These are phyloP conservation scores for Arthrobotrys iridis DNA, from an alignment of 2,329 filamentous ascomycete species.

Conservation along the genomic window DNA sequence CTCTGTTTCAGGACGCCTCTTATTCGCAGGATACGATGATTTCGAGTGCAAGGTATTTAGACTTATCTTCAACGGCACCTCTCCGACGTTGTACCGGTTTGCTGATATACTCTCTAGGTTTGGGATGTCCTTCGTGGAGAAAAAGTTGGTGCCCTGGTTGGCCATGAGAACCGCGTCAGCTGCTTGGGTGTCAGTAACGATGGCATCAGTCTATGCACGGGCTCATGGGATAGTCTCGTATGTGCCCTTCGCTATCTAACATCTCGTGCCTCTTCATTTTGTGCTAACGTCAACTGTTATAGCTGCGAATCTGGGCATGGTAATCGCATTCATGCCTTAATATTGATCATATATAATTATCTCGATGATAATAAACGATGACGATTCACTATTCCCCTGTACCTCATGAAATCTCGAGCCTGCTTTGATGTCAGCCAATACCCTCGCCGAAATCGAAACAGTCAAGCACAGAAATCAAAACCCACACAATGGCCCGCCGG, in stretches of 20 bases:
- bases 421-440: conserved; percentile 17
- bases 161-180: conserved; percentile 98
- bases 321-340: conserved; percentile 60
- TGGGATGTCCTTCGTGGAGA: conserved; percentile 98
- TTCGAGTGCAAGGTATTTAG: conserved; percentile 96
- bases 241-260: conserved; percentile 64
- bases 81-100: background rate
- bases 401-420: conserved; percentile 28
- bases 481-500: background rate
- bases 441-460: conserved; percentile 3
- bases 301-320: conserved; percentile 85
- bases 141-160: conserved; percentile 94
- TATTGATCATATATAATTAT: conserved; percentile 49
- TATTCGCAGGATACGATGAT: conserved; percentile 98
- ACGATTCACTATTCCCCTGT: conserved; percentile 38
- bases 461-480: conserved; percentile 12
- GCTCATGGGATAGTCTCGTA: conserved; percentile 99
- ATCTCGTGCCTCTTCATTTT: background rate
- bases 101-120: conserved; percentile 70
- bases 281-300: conserved; percentile 60
- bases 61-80: conserved; percentile 47
- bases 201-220: conserved; percentile 98
- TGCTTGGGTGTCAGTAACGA: conserved; percentile 99
- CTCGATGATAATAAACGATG: conserved; percentile 53
- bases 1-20: conserved; percentile 90